Conservation (phyloP, 2,329 filamentous ascomycete species). For the Orbilia brochopaga region DNA sequence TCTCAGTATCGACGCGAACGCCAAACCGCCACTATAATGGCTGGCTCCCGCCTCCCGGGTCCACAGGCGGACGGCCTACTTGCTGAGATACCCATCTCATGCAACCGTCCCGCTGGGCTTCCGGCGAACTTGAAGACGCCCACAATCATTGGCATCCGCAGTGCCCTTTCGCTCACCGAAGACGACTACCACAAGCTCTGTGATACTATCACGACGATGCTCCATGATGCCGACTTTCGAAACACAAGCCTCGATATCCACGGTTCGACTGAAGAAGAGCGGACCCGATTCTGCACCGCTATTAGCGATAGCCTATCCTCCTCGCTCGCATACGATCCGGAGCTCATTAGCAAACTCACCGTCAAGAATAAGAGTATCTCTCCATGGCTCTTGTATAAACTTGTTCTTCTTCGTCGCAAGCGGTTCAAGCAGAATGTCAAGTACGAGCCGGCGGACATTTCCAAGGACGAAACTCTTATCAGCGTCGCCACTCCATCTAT, state of each 20-base stretch:
- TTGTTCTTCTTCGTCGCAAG: constrained; percentile 35
- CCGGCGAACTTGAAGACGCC: constrained; percentile 17
- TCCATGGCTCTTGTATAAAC: constrained; percentile 38
- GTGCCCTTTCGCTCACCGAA: constrained; percentile 20
- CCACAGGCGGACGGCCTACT: not conserved
- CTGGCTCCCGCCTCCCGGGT: too few relatives aligned
- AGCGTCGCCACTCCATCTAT: not conserved
- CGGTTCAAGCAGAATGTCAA: constrained; percentile 9
- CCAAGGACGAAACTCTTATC: too few relatives aligned
- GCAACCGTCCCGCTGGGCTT: constrained; percentile 4
- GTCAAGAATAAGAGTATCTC: constrained; percentile 11
- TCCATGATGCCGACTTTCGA: constrained; percentile 14
- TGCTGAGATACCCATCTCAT: constrained; percentile 13
- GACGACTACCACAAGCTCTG: constrained; percentile 24
- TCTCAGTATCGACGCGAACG: too few relatives aligned
- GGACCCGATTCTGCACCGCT: constrained; percentile 13
- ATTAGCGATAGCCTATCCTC: constrained; percentile 14
- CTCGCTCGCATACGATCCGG: not conserved
- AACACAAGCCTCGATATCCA: constrained; percentile 25
- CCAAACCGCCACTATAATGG: too few relatives aligned
- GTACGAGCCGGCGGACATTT: not conserved
- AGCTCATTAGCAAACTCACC: constrained; percentile 13
- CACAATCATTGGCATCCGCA: constrained; percentile 15
- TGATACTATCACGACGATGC: constrained; percentile 1
- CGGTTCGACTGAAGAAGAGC: constrained; percentile 17